Conservation (phyloP, 2,329 filamentous ascomycete genomes). For the Fusarium continuum region DNA sequence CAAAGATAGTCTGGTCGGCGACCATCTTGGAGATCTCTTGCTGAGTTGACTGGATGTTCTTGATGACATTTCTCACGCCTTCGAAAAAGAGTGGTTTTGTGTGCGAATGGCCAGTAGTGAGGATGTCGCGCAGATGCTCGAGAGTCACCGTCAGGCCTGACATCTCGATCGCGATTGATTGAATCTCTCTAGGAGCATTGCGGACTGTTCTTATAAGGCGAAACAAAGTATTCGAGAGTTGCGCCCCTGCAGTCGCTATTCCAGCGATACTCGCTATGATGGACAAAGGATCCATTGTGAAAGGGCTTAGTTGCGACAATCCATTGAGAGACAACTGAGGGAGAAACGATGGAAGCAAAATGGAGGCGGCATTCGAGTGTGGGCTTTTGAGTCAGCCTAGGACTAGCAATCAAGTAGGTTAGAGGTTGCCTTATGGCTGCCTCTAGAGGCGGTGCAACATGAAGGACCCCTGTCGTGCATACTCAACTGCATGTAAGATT, state of each 20-base stretch:
- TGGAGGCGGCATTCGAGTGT: background rate
- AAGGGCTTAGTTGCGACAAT: background rate
- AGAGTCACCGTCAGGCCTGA: background rate
- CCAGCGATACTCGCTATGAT: constrained; percentile 28
- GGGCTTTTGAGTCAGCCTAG: background rate
- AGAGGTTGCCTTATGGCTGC: constrained; percentile 12
- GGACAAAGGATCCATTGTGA: constrained; percentile 23
- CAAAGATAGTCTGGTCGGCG: background rate
- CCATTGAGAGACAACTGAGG: background rate
- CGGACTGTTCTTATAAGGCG: constrained; percentile 1
- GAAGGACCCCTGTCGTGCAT: background rate
- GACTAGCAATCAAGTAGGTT: background rate
- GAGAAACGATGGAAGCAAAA: background rate
- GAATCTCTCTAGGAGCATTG: constrained; percentile 10
- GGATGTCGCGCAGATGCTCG: constrained; percentile 17
- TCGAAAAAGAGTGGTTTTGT: constrained; percentile 4
- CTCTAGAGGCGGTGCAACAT: constrained; percentile 13
- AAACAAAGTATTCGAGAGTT: constrained; percentile 19
- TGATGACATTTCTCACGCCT: background rate
- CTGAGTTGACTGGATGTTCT: constrained; percentile 12
- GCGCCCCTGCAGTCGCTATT: constrained; percentile 21
- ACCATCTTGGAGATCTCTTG: background rate
- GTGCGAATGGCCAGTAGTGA: background rate
- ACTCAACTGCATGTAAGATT: background rate
- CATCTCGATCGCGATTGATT: constrained; percentile 16